Base-by-base conservation (phyloP, 148 eudicot species). In the Fallopia convolvulus region DNA sequence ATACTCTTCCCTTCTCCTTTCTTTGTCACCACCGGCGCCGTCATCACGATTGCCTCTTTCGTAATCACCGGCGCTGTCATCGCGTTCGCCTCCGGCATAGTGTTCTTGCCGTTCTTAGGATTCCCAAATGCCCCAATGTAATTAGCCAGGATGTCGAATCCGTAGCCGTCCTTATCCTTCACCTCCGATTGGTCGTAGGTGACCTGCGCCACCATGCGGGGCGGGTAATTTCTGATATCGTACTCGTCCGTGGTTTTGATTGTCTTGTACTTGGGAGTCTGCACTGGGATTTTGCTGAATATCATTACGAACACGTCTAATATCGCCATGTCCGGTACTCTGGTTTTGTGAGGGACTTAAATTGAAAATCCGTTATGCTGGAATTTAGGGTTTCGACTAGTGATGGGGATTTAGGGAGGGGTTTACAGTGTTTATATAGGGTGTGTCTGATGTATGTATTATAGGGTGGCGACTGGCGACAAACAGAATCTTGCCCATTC, bases 41-140 rank as follows among this genome's bases (percentile, higher is more conserved):
- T 86, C 91, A 90, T 88, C 7, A 79, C 80, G 1, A 88, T 85
- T 55, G 80, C 74, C 77, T 89, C 44, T 41, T 78, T 70, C 49
- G 87, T 84, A 11, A 84, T 48, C 17, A 84, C 87, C 0, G 87
- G 87, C 3, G 84, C 83, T 0, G 87, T 84, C 87, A 84, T 84
- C n/a, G 84, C 89, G 30, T 91, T 90, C 4, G 65, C 79, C 55
- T 93, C 92, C 2, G 89, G 86, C 17, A 63, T 61, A 33, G 83
- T 41, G 82, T 92, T 94, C 26, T 90, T 82, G 44, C 80, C 46
- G 83, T 94, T 94, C 26, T 90, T 82, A 3, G 98, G 95, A 2
- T 81, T 86, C 0, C 97, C 95, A 0, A 90, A 46, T 0, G 84
- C 98, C n/a, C 98, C 98, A 7, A 92, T 94, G 85, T 94, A 94